Evolutionary conservation across 73 alveolate species (phyloP).

Genomic region (Paramecium caudatum): DNA sequence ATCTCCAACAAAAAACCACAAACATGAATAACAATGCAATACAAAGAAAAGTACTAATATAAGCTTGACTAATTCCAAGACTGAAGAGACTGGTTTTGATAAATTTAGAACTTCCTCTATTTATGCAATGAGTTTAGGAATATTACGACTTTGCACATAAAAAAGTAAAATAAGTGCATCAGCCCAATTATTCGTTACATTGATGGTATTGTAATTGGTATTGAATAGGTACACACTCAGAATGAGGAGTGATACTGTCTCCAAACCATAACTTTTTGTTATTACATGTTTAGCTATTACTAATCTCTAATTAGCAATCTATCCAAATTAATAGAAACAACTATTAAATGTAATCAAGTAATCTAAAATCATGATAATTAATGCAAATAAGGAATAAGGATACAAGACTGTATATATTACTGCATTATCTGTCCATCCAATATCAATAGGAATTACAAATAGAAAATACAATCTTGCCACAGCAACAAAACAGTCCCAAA

Average conservation of each 20-base stretch:
- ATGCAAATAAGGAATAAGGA: background rate
- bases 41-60: slow-evolving; percentile 56
- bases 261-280: slow-evolving; percentile 61
- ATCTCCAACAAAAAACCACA: slow-evolving; percentile 71
- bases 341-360: slow-evolving; percentile 29
- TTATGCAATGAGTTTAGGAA: slow-evolving; percentile 45
- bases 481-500: slow-evolving; percentile 38
- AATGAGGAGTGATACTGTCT: background rate
- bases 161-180: background rate
- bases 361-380: background rate
- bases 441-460: slow-evolving; percentile 51
- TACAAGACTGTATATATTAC: background rate
- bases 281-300: slow-evolving; percentile 36
- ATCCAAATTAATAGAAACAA: slow-evolving; percentile 47
- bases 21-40: slow-evolving; percentile 70
- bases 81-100: slow-evolving; percentile 40
- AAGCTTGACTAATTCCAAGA: slow-evolving; percentile 65
- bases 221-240: background rate
- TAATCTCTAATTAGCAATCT: slow-evolving; percentile 33
- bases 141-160: slow-evolving; percentile 7
- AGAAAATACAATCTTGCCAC: slow-evolving; percentile 39
- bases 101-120: slow-evolving; percentile 52
- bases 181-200: slow-evolving; percentile 13
- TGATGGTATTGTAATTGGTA: background rate
- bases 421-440: slow-evolving; percentile 41